Base-by-base conservation (phyloP, 257 asterid genomes). In the Avicennia marina region DNA sequence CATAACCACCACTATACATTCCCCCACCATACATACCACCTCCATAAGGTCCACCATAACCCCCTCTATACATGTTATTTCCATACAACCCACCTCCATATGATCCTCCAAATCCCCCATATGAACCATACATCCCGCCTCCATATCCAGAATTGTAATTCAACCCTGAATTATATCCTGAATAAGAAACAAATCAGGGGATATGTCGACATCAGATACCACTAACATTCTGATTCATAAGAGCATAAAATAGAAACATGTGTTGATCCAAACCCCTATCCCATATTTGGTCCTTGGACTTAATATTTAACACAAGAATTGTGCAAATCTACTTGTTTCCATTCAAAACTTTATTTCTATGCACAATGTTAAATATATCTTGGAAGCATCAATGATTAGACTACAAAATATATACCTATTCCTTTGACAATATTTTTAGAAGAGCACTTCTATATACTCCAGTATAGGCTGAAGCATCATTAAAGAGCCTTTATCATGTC, bases 21-120 rank as follows among this genome's bases (percentile, higher is more conserved):
- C 96, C 96, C 21, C 94, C 95, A 21, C 95, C 85, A 44, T 80
- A 82, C 94, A 77, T 89, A 54, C 94, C 77, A 43, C 90, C 89
- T 45, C 93, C 95, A 69, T 74, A 72, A 38, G 81, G 79, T 31
- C 95, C 94, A 53, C 95, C 84, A 38, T 81, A 82, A 31, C 96
- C 96, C 63, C 97, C 90, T 72, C 95, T 82, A 45, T 86, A 82
- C 95, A 89, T 86, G 72, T 54, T 80, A 66, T 76, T 81, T 63
- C 97, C 97, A 65, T 93, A 93, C 73, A 91, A 29, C 13, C 96
- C 95, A 47, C 96, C 78, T 7, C 94, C 95, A 19, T 72, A 77
- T 4, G 81, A 70, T 42, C 85, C 77, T 60, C 94, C 94, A 33
- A 62, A 34, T 45, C 94, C 88, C 19, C 95, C 95, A 54, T 75